Conservation (phyloP, 169 alveolate species). For the Eimeria praecox region DNA sequence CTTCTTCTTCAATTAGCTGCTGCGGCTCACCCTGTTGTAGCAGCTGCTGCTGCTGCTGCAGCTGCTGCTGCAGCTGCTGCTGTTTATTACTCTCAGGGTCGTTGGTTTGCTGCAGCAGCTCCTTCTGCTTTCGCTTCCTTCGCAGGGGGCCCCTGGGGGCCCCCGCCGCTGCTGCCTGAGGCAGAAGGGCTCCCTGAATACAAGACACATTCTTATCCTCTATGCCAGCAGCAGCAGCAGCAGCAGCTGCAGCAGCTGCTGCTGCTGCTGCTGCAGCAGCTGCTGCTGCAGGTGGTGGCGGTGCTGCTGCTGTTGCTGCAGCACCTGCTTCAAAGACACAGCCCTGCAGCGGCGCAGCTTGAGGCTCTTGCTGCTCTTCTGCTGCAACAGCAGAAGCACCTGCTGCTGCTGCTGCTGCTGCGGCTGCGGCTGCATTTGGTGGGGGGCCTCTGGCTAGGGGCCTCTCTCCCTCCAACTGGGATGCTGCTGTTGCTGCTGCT, state of each 20-base stretch:
- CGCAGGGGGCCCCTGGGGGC: constrained; percentile 12
- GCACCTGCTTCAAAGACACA: neutral
- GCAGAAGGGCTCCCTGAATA: neutral
- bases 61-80: neutral
- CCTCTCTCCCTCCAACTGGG: neutral
- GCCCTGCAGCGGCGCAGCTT: no score
- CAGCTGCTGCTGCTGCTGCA: neutral
- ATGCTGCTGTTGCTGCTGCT: neutral
- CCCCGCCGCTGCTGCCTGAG: neutral
- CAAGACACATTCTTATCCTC: neutral
- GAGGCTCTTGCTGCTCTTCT: no score
- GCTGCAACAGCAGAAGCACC: no score
- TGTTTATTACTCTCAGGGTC: neutral
- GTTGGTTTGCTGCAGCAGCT: neutral
- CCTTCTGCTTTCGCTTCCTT: neutral
- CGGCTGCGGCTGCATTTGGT: no score
- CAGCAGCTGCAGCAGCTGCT: neutral
- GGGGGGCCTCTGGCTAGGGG: neutral
- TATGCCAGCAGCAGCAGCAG: neutral
- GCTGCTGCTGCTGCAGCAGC: neutral
- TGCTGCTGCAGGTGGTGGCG: no score
- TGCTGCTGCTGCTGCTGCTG: no score
- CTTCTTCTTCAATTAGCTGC: neutral
- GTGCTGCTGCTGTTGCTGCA: neutral
- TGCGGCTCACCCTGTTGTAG: neutral